These are phyloP conservation scores for Funneliformis caledonium DNA, from an alignment of 371 early-diverging fungal species.

Conservation along the genomic window DNA sequence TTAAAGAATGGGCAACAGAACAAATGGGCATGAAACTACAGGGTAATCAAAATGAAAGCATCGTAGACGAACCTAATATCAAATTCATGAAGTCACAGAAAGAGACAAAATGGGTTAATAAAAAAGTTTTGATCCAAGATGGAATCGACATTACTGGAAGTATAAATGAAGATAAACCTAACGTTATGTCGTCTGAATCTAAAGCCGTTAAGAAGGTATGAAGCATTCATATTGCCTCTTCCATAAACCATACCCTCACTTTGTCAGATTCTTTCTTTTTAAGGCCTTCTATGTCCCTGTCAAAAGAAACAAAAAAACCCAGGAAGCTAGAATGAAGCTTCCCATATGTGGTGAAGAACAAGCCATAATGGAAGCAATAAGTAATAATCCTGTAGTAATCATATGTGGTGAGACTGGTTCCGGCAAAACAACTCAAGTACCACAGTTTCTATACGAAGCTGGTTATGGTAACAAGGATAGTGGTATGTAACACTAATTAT, in stretches of 20 bases:
- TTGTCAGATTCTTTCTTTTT: background rate
- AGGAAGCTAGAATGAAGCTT: conserved; percentile 75
- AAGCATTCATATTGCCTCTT: background rate
- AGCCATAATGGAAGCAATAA: conserved; percentile 42
- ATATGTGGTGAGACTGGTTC: conserved; percentile 99
- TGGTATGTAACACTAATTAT: conserved; percentile 43
- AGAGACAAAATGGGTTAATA: background rate
- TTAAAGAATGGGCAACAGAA: conserved; percentile 41
- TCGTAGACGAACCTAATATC: background rate
- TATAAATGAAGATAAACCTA: conserved; percentile 30
- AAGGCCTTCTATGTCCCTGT: conserved; percentile 83
- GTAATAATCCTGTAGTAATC: conserved; percentile 77
- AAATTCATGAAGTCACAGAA: background rate
- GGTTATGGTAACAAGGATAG: conserved; percentile 89
- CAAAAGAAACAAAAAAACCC: conserved; percentile 73
- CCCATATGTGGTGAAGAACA: conserved; percentile 96
- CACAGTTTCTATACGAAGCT: conserved; percentile 98
- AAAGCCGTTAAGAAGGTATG: conserved; percentile 1
- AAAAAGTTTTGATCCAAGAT: conserved; percentile 40
- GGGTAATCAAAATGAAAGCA: conserved; percentile 35
- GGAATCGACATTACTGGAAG: conserved; percentile 40
- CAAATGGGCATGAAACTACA: conserved; percentile 51
- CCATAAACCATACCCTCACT: background rate
- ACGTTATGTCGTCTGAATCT: background rate
- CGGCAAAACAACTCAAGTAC: conserved; percentile 98